A percentile compares a stretch with the other conserved stretches of the same genome.
Conservation (phyloP, 164 flowering plant genomes). For the Annona cherimola region DNA sequence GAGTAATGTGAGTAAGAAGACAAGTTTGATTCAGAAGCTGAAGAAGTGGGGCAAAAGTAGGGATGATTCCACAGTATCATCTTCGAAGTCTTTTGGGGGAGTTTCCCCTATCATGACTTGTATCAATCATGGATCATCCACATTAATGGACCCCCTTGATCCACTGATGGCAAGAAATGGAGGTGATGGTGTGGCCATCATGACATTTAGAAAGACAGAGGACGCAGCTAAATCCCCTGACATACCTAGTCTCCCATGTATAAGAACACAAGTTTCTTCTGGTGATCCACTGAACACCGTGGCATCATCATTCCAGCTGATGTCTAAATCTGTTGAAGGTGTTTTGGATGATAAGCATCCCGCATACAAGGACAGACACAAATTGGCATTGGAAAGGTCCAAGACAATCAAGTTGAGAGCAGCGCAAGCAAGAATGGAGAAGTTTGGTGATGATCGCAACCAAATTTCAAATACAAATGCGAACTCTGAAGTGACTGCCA, state of each 20-base stretch:
- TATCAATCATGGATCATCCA: conserved; percentile 39
- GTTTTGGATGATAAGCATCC: conserved; percentile 86
- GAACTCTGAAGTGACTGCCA: conserved; percentile 25
- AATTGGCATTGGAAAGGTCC: conserved; percentile 85
- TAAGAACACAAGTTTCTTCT: conserved; percentile 43
- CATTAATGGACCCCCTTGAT: conserved; percentile 67
- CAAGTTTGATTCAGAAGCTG: conserved; percentile 75
- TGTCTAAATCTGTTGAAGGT: conserved; percentile 91
- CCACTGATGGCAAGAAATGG: conserved; percentile 84
- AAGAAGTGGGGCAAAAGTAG: conserved; percentile 89
- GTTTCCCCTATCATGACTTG: conserved; percentile 63
- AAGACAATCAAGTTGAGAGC: conserved; percentile 81
- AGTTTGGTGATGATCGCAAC: conserved; percentile 48
- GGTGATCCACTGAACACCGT: conserved; percentile 59
- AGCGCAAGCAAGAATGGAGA: conserved; percentile 74
- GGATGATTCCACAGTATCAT: conserved; percentile 67
- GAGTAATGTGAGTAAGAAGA: conserved; percentile 73
- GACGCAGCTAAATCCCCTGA: conserved; percentile 47
- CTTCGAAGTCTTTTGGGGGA: conserved; percentile 68
- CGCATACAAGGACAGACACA: conserved; percentile 85
- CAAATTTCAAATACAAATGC: conserved; percentile 20
- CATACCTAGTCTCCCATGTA: conserved; percentile 46
- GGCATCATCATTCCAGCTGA: conserved; percentile 71
- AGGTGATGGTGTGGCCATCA: conserved; percentile 77
- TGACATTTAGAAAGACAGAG: conserved; percentile 67